phyloP scores from a whole-genome alignment of 2,329 filamentous ascomycete genomes.

The Fonsecaea monophora region DNA sequence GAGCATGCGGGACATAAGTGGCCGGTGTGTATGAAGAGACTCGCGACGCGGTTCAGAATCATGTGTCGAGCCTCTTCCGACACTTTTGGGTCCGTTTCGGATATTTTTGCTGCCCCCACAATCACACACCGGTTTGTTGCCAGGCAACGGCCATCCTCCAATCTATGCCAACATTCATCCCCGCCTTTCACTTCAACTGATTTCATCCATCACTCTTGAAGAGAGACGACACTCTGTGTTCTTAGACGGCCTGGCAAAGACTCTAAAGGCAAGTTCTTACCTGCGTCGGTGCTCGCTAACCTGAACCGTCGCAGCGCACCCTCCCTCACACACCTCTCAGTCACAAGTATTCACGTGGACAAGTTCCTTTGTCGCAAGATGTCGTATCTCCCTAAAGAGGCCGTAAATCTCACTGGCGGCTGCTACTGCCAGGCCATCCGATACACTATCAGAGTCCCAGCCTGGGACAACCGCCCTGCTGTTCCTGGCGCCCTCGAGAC shows the following conservation, averaged over 20 bases:
- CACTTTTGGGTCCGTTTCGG: neutral
- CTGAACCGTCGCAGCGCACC: neutral
- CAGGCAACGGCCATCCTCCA: constrained; percentile 19
- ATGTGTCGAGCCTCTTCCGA: neutral
- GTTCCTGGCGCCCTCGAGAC: constrained; percentile 25
- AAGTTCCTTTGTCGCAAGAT: constrained; percentile 10
- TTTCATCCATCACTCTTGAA: neutral
- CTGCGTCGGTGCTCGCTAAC: neutral
- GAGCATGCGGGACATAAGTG: constrained; percentile 20
- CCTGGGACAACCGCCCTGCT: constrained; percentile 32
- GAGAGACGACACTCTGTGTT: neutral
- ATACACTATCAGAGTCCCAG: constrained; percentile 41
- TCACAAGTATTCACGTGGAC: neutral
- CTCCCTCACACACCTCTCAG: neutral
- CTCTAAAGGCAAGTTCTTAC: neutral
- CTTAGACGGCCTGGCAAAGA: neutral
- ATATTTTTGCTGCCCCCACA: constrained; percentile 8
- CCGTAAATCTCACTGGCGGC: constrained; percentile 40
- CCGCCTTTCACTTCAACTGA: neutral
- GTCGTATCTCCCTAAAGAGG: constrained; percentile 29
- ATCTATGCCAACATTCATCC: neutral
- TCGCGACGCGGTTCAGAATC: constrained; percentile 17
- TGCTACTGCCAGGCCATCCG: constrained; percentile 43
- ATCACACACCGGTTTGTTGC: constrained; percentile 12
- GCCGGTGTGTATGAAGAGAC: constrained; percentile 1